Evolutionary conservation across 176 grass and related monocot genomes (phyloP).

Genomic region (Leersia perrieri): DNA sequence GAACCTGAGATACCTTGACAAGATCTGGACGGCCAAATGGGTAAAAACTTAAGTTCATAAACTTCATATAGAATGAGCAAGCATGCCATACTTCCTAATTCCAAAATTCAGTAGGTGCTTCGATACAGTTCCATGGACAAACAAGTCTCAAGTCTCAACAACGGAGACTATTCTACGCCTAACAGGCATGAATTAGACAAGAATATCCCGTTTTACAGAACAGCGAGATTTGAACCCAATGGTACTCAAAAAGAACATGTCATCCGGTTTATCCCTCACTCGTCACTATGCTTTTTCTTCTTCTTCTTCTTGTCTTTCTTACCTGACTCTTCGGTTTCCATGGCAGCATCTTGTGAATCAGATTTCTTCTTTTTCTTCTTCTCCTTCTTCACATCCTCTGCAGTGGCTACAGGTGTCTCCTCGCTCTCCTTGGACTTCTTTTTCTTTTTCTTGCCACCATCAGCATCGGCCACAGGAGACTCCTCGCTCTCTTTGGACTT

Average conservation of each 20-base stretch:
- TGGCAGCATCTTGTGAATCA: not conserved
- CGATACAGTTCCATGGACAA: not conserved
- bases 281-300: conserved; percentile 37
- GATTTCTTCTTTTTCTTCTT: conserved; percentile 47
- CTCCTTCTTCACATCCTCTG: conserved; percentile 38
- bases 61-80: not conserved
- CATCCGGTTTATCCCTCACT: not conserved
- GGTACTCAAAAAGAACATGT: not conserved
- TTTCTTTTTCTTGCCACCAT: conserved; percentile 52
- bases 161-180: not conserved
- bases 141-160: conserved; percentile 12
- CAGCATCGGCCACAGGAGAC: conserved; percentile 16
- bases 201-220: conserved; percentile 24
- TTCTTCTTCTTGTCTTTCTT: conserved; percentile 53
- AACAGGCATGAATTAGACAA: not conserved
- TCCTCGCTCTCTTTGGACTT: conserved; percentile 41
- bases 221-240: not conserved
- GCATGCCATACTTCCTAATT: not conserved
- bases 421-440: conserved; percentile 43
- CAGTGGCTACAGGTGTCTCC: conserved; percentile 18
- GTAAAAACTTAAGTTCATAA: not conserved
- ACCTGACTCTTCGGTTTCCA: conserved; percentile 24
- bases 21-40: not conserved
- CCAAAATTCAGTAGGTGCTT: not conserved
- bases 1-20: not conserved